Base-by-base conservation (phyloP, 495 filamentous ascomycete species). In the Lophiotrema nucula region DNA sequence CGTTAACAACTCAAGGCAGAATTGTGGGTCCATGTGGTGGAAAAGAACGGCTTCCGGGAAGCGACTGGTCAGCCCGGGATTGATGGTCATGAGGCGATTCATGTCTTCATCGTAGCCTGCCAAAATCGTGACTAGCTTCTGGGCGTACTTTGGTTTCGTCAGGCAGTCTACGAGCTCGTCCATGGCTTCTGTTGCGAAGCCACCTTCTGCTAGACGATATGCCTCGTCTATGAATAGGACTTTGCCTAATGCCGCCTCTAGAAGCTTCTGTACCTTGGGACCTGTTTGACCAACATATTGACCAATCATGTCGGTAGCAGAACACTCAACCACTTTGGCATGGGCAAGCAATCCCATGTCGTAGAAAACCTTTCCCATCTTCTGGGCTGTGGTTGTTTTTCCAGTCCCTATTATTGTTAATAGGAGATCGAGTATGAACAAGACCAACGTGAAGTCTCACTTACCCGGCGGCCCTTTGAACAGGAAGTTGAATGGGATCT, bases 51-150 rank as follows among this genome's bases (percentile, higher is more conserved):
- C 71, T 38, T 79, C 79, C 1, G 84, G 79, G 66, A 89, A 88
- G 8, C 85, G 73, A 46, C 77, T 77, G 0, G 81, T 76, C 13
- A 88, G 69, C 1, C 83, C 83, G 0, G 78, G 72, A 56, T 87
- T 87, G 38, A 78, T 76, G 4, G 69, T 63, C 80, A 92, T 82
- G 1, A 93, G 77, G 0, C 77, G 73, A 64, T 91, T 83, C 61
- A 92, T 90, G 27, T 90, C 84, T 0, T 72, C 53, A 26, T 83
- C 80, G 55, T 92, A 90, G 1, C 88, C 88, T 0, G 89, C 88
- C 0, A 92, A 75, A 39, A 93, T 88, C 15, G 87, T 76, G 38
- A 93, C 76, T 1, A 93, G 67, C 55, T 86, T 90, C 43, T 79
- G 74, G 5, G 66, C 60, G 62, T 82, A 93, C 23, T 71, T 72